Conservation (phyloP, 257 asterid genomes). For the Thymus quinquecostatus region DNA sequence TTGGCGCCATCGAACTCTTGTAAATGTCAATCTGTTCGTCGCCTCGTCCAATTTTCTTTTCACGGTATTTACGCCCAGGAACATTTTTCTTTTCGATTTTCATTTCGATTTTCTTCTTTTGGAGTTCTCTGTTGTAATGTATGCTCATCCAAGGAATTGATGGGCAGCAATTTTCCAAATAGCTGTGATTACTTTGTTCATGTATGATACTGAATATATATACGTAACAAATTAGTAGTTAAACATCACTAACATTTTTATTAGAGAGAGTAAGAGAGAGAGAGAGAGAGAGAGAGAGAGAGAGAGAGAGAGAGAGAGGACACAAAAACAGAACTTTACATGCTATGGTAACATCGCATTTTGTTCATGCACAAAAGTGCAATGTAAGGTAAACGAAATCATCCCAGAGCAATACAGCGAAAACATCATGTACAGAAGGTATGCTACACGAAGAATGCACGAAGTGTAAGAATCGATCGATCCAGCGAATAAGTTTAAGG, state of each 20-base stretch:
- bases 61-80: background rate
- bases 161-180: conserved; percentile 40
- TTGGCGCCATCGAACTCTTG: conserved; percentile 29
- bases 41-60: conserved; percentile 13
- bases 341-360: no score
- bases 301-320: no score
- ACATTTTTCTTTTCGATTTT: background rate
- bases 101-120: conserved; percentile 8
- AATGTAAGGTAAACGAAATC: no score
- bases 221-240: background rate
- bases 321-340: no score
- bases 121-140: conserved; percentile 39
- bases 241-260: background rate
- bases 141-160: conserved; percentile 44
- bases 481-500: conserved; percentile 39
- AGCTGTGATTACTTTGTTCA: conserved; percentile 24
- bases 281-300: no score
- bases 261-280: no score
- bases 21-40: conserved; percentile 36
- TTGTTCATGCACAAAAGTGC: no score
- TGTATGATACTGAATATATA: background rate
- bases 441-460: background rate
- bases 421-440: conserved; percentile 1
- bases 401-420: no score
- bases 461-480: conserved; percentile 5